Evolutionary conservation across 139 green algal genomes (phyloP).

Genomic region (Raphidocelis subcapitata): DNA sequence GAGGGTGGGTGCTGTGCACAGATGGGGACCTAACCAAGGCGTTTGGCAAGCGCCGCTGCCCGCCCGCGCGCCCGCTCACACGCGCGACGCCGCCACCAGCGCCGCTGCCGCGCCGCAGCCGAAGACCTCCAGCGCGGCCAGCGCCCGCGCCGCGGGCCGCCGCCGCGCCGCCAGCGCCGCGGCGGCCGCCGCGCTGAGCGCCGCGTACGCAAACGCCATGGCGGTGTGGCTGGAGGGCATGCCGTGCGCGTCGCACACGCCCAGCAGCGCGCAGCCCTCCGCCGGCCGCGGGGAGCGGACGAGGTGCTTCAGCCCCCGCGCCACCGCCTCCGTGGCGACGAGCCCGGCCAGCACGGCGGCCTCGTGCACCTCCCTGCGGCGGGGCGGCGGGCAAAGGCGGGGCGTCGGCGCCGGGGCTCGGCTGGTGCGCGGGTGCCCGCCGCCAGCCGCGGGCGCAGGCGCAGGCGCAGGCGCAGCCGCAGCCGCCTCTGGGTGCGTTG

Average conservation of each 20-base stretch:
- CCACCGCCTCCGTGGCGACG: conserved; percentile 28
- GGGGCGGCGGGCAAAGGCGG: too few species aligned
- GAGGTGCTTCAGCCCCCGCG: conserved; percentile 36
- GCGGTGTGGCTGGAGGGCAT: conserved; percentile 47
- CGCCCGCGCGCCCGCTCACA: too few species aligned
- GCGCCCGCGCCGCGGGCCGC: neutral
- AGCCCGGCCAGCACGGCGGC: conserved; percentile 27
- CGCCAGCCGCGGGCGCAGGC: too few species aligned
- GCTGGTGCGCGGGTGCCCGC: too few species aligned
- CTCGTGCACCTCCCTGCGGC: conserved; percentile 30
- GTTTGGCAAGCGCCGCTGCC: too few species aligned
- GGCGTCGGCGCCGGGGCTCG: too few species aligned
- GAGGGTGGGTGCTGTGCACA: too few species aligned
- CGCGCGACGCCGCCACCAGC: conserved; percentile 22
- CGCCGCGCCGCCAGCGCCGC: too few species aligned
- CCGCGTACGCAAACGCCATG: conserved; percentile 33
- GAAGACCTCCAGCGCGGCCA: neutral
- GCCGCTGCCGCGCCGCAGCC: neutral
- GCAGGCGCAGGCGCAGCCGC: neutral
- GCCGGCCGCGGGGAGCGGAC: conserved; percentile 27
- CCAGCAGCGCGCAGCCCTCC: conserved; percentile 28
- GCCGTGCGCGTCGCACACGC: conserved; percentile 42
- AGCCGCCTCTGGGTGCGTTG: neutral
- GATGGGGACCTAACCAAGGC: too few species aligned
- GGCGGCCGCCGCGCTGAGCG: neutral